Base-by-base conservation (phyloP, 306 rosid species). In the Prunus kanzakura region DNA sequence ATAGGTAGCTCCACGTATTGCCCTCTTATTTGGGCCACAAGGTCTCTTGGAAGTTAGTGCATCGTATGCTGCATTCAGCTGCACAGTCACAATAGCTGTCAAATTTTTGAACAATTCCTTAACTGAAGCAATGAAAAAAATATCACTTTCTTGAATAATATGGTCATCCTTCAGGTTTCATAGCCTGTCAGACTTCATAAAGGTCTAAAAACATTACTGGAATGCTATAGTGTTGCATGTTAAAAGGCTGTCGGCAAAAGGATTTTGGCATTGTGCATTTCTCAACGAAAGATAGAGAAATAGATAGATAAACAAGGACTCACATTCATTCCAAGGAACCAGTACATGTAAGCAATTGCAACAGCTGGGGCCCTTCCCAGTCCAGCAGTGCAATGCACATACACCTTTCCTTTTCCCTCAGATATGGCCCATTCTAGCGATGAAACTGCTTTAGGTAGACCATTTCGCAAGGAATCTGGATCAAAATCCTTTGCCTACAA, bases 311-410 rank as follows among this genome's bases (percentile, higher is more conserved):
- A 60, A 73, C 66, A 72, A 77, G 76, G 78, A 85, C 89, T 89
- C 80, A 83, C 98, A 73, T 85, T 92, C 92, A 90, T 95, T 79
- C 72, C 84, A 65, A 85, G 81, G 80, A 89, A 95, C 98, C 98
- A 95, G 87, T 87, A 92, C 89, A 92, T 78, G 84, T 92, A 95
- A 47, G 98, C 80, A 64, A 90, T 89, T 63, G 97, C 93, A 70
- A 92, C 97, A 3, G 92, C 98, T 0, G 98, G 96, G 55, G 98
- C 98, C 81, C 98, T 89, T 78, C 97, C 98, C 41, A 92, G 87
- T 83, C 98, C 98, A 61, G 98, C 97, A 0, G 93, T 89, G 78
- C 98, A 95, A 62, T 95, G 96, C 73, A 89, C 96, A 70, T 86
- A 90, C 58, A 88, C 93, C 79, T 80, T 92, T 71, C 97, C 97